Percentiles rank a stretch among this genome's conserved stretches.
Conservation (phyloP, 2,329 filamentous ascomycete genomes). For the Onygena corvina region DNA sequence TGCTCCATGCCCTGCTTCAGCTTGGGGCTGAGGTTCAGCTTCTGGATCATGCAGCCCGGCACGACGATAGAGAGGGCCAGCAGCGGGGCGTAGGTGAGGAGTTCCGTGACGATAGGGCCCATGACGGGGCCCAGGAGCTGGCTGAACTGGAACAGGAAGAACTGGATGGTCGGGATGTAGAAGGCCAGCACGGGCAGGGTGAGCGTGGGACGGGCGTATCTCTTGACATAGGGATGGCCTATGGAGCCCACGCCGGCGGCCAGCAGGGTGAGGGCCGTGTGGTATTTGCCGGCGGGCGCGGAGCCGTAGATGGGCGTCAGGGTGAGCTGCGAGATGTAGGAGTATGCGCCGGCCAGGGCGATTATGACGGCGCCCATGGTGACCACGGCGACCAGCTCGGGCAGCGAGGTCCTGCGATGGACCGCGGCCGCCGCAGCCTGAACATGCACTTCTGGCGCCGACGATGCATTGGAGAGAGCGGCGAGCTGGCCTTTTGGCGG, state of each 20-base stretch:
- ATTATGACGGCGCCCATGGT: slow-evolving; percentile 14
- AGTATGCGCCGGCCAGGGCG: slow-evolving; percentile 30
- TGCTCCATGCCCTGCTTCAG: slow-evolving; percentile 51
- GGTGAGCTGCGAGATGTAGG: slow-evolving; percentile 47
- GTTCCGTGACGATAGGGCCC: slow-evolving; percentile 66
- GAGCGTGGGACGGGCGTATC: slow-evolving; percentile 37
- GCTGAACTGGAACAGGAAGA: slow-evolving; percentile 56
- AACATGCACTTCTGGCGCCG: neutral
- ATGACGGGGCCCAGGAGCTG: slow-evolving; percentile 51
- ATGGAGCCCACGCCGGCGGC: slow-evolving; percentile 63
- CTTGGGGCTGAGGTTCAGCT: slow-evolving; percentile 42
- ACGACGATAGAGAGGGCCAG: slow-evolving; percentile 52
- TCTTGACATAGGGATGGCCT: slow-evolving; percentile 44
- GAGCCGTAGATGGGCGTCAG: slow-evolving; percentile 82
- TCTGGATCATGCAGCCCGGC: slow-evolving; percentile 53
- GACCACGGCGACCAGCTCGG: neutral
- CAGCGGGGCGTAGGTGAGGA: slow-evolving; percentile 59
- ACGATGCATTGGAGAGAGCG: neutral
- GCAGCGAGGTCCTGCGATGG: neutral
- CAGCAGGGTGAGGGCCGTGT: slow-evolving; percentile 53
- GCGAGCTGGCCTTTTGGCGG: neutral
- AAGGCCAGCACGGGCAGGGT: slow-evolving; percentile 62
- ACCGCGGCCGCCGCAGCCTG: neutral
- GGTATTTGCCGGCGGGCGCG: slow-evolving; percentile 62
- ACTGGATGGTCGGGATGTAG: slow-evolving; percentile 63